Evolutionary conservation across 164 flowering plant species (phyloP).

Genomic region (Macadamia integrifolia): DNA sequence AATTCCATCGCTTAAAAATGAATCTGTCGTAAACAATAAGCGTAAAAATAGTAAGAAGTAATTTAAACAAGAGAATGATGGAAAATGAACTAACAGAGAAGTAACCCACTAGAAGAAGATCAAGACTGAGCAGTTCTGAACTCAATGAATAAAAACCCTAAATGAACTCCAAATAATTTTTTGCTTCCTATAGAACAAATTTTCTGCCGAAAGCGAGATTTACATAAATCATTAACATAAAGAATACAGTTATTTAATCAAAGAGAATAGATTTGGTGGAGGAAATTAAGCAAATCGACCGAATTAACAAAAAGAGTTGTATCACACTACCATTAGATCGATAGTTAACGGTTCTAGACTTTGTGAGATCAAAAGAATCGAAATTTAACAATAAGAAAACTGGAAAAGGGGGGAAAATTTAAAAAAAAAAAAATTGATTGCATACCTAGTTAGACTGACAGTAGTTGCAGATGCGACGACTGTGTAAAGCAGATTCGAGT

Average conservation of each 20-base stretch:
- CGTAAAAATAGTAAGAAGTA: conserved; percentile 1
- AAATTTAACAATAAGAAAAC: not conserved
- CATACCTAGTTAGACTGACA: conserved; percentile 10
- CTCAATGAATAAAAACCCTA: no score
- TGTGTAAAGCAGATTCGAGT: not conserved
- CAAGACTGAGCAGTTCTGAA: not conserved
- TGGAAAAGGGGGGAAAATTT: not conserved
- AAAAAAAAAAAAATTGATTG: not conserved
- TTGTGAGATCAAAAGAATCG: not conserved
- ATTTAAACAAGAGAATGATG: not conserved
- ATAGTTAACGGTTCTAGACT: not conserved
- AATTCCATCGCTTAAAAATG: conserved; percentile 34
- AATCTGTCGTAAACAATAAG: conserved; percentile 9
- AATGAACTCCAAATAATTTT: no score
- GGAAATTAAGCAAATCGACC: not conserved
- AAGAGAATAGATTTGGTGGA: not conserved
- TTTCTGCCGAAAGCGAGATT: no score
- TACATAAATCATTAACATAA: no score
- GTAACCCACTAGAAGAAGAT: not conserved
- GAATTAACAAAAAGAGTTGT: not conserved
- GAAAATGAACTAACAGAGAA: not conserved
- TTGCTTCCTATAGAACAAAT: not conserved
- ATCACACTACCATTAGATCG: not conserved
- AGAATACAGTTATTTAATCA: no score
- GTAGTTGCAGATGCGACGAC: conserved; percentile 5